Percentiles rank a stretch among this genome's conserved stretches.
Conservation (phyloP, 1,284 basidiomycete genomes). For the Papiliotrema terrestris region DNA sequence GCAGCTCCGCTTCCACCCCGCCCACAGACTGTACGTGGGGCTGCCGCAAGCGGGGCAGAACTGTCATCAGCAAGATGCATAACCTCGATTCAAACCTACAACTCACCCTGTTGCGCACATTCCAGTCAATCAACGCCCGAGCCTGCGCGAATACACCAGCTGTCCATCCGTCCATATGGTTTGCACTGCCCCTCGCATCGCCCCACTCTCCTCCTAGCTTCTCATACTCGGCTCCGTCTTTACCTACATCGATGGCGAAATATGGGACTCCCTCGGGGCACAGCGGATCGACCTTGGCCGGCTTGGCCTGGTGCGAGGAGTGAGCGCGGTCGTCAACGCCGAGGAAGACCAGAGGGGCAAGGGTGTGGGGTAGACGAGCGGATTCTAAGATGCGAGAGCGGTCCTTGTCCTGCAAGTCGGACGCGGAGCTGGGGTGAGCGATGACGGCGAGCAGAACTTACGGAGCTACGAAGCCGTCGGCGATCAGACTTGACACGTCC, state of each 20-base stretch:
- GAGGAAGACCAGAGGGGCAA: conserved; percentile 61
- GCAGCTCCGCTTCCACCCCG: conserved; percentile 90
- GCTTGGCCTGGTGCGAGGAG: conserved; percentile 48
- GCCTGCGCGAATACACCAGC: conserved; percentile 72
- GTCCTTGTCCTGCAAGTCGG: conserved; percentile 30
- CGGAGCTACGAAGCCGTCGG: conserved; percentile 46
- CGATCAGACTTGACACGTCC: conserved; percentile 65
- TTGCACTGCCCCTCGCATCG: conserved; percentile 64
- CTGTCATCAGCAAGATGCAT: conserved; percentile 47
- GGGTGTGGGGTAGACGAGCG: conserved; percentile 58
- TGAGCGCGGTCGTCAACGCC: conserved; percentile 68
- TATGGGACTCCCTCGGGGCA: conserved; percentile 70
- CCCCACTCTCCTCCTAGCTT: conserved; percentile 57
- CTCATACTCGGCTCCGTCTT: conserved; percentile 36
- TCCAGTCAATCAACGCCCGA: conserved; percentile 84
- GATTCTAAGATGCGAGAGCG: conserved; percentile 58
- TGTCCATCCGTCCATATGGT: conserved; percentile 49
- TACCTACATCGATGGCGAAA: conserved; percentile 71
- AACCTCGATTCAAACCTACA: background rate
- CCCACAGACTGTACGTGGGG: conserved; percentile 82
- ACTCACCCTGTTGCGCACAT: conserved; percentile 69
- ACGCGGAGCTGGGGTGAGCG: background rate
- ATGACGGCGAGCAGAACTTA: conserved; percentile 30
- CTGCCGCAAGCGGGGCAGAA: conserved; percentile 88
- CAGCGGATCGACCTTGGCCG: conserved; percentile 57